Percentiles rank a stretch among this genome's conserved stretches.
These are phyloP conservation scores for thale cress (Arabidopsis thaliana) DNA, from an alignment of 345 rosid species.

Conservation along the genomic window TAIR10.1 NC_003070.9:27228001-27228500, in stretches of 20 bases:
- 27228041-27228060: conserved; percentile 28
- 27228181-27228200: conserved; percentile 39
- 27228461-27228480: conserved; percentile 49
- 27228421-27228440: conserved; percentile 39
- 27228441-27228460: conserved; percentile 42
- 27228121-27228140: conserved; percentile 43
- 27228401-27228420: conserved; percentile 53
- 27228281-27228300: conserved; percentile 7
- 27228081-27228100: conserved; percentile 25
- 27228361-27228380: conserved; percentile 51
- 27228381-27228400: conserved; percentile 40
- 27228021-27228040: conserved; percentile 13
- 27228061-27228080: conserved; percentile 22
- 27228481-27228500: conserved; percentile 38
- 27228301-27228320: conserved; percentile 43
- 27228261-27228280: conserved; percentile 31
- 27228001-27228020: conserved; percentile 15
- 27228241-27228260: conserved; percentile 14
- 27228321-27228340: conserved; percentile 52
- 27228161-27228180: conserved; percentile 35
- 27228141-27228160: conserved; percentile 47
- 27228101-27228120: conserved; percentile 14
- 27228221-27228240: conserved; percentile 16
- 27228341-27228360: conserved; percentile 48
- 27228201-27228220: conserved; percentile 28